phyloP scores from a whole-genome alignment of 441 rosid species.

The Raphanus hybrid region DNA sequence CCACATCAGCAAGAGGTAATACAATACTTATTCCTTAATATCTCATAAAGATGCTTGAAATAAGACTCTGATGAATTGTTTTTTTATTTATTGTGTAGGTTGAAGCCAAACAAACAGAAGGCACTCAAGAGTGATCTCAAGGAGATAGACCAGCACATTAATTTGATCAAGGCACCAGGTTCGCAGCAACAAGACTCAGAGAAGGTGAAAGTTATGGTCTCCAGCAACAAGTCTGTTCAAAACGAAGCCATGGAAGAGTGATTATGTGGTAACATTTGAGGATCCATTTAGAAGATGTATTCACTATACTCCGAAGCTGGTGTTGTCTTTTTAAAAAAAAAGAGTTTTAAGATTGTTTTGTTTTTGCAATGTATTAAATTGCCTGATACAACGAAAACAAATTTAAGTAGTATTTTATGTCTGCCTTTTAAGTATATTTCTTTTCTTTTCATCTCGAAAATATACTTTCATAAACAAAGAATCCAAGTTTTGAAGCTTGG shows the following conservation, averaged over 20 bases:
- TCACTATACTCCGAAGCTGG: slow-evolving; percentile 15
- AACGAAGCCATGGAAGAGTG: slow-evolving; percentile 82
- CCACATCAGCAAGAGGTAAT: slow-evolving; percentile 63
- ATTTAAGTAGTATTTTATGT: neutral
- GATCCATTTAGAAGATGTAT: slow-evolving; percentile 5
- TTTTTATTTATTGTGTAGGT: slow-evolving; percentile 42
- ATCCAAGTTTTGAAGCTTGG: neutral
- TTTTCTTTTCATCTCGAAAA: neutral
- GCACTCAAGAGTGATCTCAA: slow-evolving; percentile 29
- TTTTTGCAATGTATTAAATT: neutral
- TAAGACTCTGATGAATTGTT: neutral
- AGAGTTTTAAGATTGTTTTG: neutral
- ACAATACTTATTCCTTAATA: neutral
- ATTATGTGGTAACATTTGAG: slow-evolving; percentile 17
- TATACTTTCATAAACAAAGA: neutral
- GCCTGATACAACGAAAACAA: neutral
- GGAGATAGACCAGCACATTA: slow-evolving; percentile 59
- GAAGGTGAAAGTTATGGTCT: slow-evolving; percentile 65
- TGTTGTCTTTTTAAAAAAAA: neutral
- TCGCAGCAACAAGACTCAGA: slow-evolving; percentile 48
- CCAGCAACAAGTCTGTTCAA: slow-evolving; percentile 42
- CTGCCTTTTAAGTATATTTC: neutral
- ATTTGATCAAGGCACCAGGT: slow-evolving; percentile 58
- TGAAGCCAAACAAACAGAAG: slow-evolving; percentile 55
- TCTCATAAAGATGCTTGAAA: neutral